Evolutionary conservation across 169 alveolate species (phyloP), one percentile per base, ranked within the genome.

Genomic region (Neospora caninum): DNA sequence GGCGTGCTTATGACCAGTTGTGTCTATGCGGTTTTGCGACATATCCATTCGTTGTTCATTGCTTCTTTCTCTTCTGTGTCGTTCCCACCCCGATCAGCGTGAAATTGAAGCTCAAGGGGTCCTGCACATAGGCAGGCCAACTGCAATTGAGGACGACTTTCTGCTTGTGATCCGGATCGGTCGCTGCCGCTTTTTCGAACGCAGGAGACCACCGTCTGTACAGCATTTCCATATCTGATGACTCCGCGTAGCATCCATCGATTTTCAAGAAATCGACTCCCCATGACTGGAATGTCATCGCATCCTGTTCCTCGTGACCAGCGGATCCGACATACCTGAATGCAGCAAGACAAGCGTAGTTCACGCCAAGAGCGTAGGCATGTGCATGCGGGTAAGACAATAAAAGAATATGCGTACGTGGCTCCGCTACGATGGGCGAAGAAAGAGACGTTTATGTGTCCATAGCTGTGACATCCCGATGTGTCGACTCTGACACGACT

Each of bases 181-280:
- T 43, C 39, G 86, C 86, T 1, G 69, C 89, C 58, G 89, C 67
- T 6, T 83, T 18, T n/a, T 10, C 89, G 16, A 83, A 43, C 16
- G 89, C 89, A n/a, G 89, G 67, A n/a, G 89, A 83, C 89, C 89
- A 83, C 64, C 67, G 25, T 0, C 69, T 31, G 41, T 83, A 83
- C 6, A 42, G 41, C 54, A 10, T 45, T 1, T 27, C 31, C 89
- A 83, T 83, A 0, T 83, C 41, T 18, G 70, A 39, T 39, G 89
- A 95, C 25, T 94, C 94, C 84, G 96, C 95, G 80, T 88, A 95
- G 91, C 98, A 97, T 88, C 96, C 97, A 92, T 96, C 98, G 91
- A 96, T 95, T 88, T 96, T 96, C 92, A 96, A 94, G 87, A 96
- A 96, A 87, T 96, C 97, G 80, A 96, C 96, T 22, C 86, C 86